Evolutionary conservation across 75 land plant species (phyloP), one percentile per base, ranked within the genome.

Genomic region (Larix kaempferi): DNA sequence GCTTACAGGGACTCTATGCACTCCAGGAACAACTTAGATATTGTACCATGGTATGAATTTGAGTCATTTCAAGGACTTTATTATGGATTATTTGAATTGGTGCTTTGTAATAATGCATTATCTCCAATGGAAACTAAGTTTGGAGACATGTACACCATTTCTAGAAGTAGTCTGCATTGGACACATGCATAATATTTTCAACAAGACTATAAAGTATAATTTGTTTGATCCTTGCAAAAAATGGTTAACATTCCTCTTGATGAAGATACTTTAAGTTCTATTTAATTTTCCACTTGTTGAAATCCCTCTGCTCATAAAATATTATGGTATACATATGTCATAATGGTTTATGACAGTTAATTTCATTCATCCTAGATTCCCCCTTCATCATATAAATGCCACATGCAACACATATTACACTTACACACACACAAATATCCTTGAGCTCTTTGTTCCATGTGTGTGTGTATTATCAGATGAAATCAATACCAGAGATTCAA

Each of bases 201-300:
- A 93, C 78, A 96, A 96, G 88, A 92, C 91, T 82, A 93, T 95
- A 21, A 64, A 86, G 75, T 86, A 86, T 71, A 86, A 82, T 58
- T 74, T 86, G n/a, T 86, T 86, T 66, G 88, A 86, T 60, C 88
- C 88, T 37, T 86, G 88, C 82, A 86, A 86, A 71, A 86, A 71
- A 86, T 86, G 88, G 88, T 86, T 17, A 83, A 86, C 77, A 86
- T 86, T 76, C 88, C 88, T 52, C 69, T 86, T 57, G 88, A 86
- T 57, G 88, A 86, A 64, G 88, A 86, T 67, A 86, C 88, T n/a
- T n/a, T 8, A 86, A 86, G 88, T 86, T 86, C 66, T 8, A 25
- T 62, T 62, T 44, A 6, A 44, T 44, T 73, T 41, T 13, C 56
- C 21, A 23, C 52, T 73, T 73, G 52, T 73, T 44, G 55, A 52